Conservation (phyloP, 148 eudicot species). For the Cornus controversa region DNA sequence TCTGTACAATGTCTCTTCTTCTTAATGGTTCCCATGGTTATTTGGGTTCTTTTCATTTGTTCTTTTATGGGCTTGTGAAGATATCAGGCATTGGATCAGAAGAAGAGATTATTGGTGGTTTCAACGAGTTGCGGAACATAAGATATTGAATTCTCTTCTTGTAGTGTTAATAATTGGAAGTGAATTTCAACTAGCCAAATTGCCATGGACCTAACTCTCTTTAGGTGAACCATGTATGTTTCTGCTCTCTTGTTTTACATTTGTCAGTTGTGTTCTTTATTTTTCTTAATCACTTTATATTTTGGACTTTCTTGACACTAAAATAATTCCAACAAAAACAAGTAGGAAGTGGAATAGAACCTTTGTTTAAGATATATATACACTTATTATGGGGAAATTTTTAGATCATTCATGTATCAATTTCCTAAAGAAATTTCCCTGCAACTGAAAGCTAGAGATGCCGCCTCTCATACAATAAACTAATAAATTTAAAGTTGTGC, state of each 20-base stretch:
- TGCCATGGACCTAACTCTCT: too few relatives aligned
- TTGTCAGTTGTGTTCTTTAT: too few relatives aligned
- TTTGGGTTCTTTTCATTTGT: not conserved
- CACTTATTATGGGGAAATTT: too few relatives aligned
- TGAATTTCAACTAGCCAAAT: too few relatives aligned
- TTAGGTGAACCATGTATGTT: too few relatives aligned
- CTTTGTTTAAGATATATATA: too few relatives aligned
- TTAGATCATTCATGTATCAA: not conserved
- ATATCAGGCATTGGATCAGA: not conserved
- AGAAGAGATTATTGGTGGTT: not conserved
- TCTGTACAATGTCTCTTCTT: not conserved
- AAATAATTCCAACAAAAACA: too few relatives aligned
- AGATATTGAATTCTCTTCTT: not conserved
- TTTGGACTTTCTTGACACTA: too few relatives aligned
- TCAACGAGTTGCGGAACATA: not conserved
- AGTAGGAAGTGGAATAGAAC: too few relatives aligned
- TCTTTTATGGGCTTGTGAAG: not conserved
- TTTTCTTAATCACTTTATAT: too few relatives aligned
- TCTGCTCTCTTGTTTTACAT: too few relatives aligned
- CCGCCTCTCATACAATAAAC: not conserved
- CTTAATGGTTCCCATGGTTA: not conserved
- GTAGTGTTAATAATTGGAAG: not conserved
- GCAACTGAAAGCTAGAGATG: not conserved
- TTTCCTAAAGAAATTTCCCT: not conserved
- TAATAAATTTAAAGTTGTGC: not conserved